Conservation (phyloP, 495 filamentous ascomycete genomes). For the Penicillium pancosmium region DNA sequence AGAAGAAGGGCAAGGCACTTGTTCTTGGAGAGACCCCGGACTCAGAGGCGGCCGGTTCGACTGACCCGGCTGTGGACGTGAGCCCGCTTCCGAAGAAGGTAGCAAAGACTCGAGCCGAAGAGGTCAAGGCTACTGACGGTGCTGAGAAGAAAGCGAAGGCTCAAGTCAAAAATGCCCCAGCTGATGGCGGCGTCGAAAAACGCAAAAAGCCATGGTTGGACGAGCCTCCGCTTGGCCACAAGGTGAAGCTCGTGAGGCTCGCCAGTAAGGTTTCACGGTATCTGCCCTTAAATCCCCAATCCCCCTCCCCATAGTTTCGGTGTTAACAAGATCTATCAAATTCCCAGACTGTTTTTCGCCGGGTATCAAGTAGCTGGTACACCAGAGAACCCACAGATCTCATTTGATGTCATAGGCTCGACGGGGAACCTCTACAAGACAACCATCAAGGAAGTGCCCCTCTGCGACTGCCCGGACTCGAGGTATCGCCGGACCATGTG, state of each 20-base stretch:
- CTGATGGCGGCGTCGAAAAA: background rate
- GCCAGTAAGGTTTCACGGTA: background rate
- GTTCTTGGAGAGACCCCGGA: no score
- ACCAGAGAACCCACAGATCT: slow-evolving; percentile 48
- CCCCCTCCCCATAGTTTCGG: background rate
- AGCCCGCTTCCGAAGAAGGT: background rate
- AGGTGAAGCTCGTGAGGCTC: background rate
- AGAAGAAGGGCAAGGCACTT: no score
- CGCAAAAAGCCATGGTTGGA: background rate
- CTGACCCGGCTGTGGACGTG: background rate
- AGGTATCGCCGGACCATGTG: slow-evolving; percentile 64
- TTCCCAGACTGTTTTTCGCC: slow-evolving; percentile 59
- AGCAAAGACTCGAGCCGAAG: background rate
- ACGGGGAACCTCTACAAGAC: slow-evolving; percentile 72
- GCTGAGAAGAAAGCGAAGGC: background rate
- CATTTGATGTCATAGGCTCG: slow-evolving; percentile 69
- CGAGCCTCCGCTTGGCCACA: background rate
- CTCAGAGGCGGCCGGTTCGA: no score
- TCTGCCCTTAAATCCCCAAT: background rate
- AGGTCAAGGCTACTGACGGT: background rate
- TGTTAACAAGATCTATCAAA: background rate
- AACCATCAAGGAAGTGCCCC: slow-evolving; percentile 55
- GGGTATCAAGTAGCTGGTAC: slow-evolving; percentile 47
- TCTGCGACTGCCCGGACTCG: slow-evolving; percentile 69
- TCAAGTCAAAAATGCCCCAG: background rate